Conservation (phyloP, 257 asterid species). For the Solanum tarapatanum region DNA sequence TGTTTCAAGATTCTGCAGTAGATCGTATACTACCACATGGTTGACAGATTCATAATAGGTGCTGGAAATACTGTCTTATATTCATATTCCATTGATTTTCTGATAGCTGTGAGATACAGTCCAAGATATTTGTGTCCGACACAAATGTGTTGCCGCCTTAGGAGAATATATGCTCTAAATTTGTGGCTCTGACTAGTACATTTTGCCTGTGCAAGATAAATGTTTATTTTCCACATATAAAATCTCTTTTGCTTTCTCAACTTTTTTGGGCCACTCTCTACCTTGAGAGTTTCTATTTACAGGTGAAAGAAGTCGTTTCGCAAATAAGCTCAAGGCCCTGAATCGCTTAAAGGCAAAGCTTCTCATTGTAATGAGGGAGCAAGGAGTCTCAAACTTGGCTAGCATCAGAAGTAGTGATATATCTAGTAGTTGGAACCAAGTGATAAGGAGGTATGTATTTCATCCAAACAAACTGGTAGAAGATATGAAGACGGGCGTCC, state of each 20-base stretch:
- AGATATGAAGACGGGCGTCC: conserved; percentile 51
- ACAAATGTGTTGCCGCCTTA: neutral
- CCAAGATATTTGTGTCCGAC: neutral
- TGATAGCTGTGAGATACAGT: neutral
- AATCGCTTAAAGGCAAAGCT: conserved; percentile 74
- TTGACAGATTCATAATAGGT: neutral
- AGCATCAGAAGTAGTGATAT: conserved; percentile 19
- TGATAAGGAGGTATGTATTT: conserved; percentile 39
- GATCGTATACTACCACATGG: neutral
- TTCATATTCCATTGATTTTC: neutral
- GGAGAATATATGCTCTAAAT: neutral
- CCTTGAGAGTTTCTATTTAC: neutral
- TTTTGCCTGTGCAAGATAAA: neutral
- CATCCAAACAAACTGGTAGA: conserved; percentile 42
- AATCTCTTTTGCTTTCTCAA: neutral
- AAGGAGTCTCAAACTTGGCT: conserved; percentile 22
- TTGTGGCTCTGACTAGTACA: neutral
- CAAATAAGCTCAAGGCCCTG: conserved; percentile 68
- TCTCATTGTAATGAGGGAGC: conserved; percentile 32
- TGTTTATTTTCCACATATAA: neutral
- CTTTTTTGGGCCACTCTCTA: neutral
- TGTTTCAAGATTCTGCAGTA: neutral
- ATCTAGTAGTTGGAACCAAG: conserved; percentile 32
- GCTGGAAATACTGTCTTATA: neutral
- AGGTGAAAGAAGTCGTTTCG: conserved; percentile 75